Conservation (phyloP, 345 rosid species). For the sweet orange (Citrus sinensis) region DNA sequence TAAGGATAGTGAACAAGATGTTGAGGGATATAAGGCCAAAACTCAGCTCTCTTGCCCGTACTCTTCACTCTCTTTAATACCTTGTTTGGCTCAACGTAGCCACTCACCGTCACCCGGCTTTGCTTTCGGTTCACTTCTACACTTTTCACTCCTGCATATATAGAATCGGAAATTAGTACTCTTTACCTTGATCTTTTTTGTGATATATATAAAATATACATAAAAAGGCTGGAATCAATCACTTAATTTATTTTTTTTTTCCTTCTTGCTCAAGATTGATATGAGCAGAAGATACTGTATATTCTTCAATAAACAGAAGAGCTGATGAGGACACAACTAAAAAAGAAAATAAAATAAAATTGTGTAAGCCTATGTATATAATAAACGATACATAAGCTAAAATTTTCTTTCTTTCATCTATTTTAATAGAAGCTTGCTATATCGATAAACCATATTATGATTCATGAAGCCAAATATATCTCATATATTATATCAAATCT, state of each 20-base stretch:
- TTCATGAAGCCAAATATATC: too few species aligned
- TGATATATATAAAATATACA: not conserved
- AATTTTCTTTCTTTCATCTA: too few species aligned
- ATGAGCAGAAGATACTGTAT: not conserved
- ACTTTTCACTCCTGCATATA: constrained; percentile 43
- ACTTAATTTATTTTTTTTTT: too few species aligned
- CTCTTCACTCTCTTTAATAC: constrained; percentile 62
- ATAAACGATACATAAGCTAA: too few species aligned
- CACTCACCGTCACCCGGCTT: constrained; percentile 51
- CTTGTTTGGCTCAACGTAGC: constrained; percentile 60
- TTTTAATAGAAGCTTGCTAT: too few species aligned
- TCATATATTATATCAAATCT: too few species aligned
- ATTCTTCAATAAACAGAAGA: not conserved
- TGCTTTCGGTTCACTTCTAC: constrained; percentile 64
- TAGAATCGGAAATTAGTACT: not conserved
- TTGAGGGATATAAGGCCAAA: constrained; percentile 78
- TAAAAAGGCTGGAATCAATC: not conserved
- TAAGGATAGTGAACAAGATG: constrained; percentile 55
- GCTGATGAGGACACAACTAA: not conserved
- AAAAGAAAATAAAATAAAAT: too few species aligned
- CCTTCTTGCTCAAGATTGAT: not conserved
- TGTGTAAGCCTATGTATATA: too few species aligned
- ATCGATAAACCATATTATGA: too few species aligned
- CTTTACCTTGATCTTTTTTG: not conserved
- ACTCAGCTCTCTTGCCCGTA: constrained; percentile 67